Evolutionary conservation across 805 yeast species (phyloP).

Genomic region (Metschnikowia lochheadii): DNA sequence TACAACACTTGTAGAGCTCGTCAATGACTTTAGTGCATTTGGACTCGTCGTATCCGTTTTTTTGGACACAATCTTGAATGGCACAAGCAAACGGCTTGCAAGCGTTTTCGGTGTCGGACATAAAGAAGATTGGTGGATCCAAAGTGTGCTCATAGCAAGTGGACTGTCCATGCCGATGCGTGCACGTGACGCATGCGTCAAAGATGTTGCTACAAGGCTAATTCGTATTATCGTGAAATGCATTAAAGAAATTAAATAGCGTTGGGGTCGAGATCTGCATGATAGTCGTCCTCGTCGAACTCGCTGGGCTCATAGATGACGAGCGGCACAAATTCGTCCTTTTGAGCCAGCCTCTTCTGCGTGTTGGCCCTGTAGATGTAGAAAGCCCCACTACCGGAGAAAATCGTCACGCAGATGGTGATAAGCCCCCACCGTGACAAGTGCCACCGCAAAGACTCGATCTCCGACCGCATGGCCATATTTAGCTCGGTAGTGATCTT

Average conservation of each 20-base stretch:
- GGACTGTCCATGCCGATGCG: background rate
- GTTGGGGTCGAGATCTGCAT: slow-evolving; percentile 46
- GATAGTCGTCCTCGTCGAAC: slow-evolving; percentile 51
- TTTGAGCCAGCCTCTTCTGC: slow-evolving; percentile 20
- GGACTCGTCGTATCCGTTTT: slow-evolving; percentile 63
- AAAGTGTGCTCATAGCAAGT: slow-evolving; percentile 1
- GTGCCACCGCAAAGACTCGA: slow-evolving; percentile 90
- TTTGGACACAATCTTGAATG: slow-evolving; percentile 72
- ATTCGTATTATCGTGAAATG: background rate
- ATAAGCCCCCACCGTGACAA: slow-evolving; percentile 83
- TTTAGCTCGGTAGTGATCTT: slow-evolving; percentile 78
- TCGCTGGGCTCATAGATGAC: slow-evolving; percentile 45
- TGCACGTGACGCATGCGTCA: slow-evolving; percentile 4
- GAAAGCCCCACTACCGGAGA: slow-evolving; percentile 49
- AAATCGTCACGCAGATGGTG: slow-evolving; percentile 65
- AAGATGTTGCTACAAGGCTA: background rate
- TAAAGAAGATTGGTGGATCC: background rate
- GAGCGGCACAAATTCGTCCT: slow-evolving; percentile 40
- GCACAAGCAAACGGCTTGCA: slow-evolving; percentile 81
- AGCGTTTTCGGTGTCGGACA: slow-evolving; percentile 30
- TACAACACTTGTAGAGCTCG: slow-evolving; percentile 71
- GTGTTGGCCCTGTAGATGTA: slow-evolving; percentile 39
- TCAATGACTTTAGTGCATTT: slow-evolving; percentile 70
- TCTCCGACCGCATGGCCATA: slow-evolving; percentile 78
- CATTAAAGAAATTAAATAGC: slow-evolving; percentile 8